These are phyloP conservation scores for Acorus calamus DNA, from an alignment of 106 monocot genomes.

Conservation along the genomic window DNA sequence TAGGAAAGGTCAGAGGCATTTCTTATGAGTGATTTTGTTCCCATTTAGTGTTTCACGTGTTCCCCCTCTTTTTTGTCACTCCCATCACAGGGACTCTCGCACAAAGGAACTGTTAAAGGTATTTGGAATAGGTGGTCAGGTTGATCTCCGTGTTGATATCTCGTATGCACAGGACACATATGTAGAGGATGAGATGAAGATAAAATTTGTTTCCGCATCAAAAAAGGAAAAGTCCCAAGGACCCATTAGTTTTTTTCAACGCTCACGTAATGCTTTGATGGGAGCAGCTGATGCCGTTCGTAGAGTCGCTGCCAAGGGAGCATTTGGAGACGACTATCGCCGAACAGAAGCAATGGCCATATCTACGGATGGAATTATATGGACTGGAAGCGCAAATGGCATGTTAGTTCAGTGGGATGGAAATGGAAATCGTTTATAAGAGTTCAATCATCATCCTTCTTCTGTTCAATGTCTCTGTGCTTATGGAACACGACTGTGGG, in stretches of 20 bases:
- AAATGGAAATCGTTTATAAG: conserved; percentile 68
- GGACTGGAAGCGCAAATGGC: conserved; percentile 87
- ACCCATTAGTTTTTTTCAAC: conserved; percentile 74
- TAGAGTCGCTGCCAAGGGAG: conserved; percentile 72
- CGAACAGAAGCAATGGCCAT: conserved; percentile 63
- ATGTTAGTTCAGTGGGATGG: conserved; percentile 86
- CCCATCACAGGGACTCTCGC: conserved; percentile 66
- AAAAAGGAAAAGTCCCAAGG: conserved; percentile 87
- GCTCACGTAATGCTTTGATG: conserved; percentile 84
- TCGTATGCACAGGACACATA: conserved; percentile 30
- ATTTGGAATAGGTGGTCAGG: conserved; percentile 75
- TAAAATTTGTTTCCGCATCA: conserved; percentile 46
- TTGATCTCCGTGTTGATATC: conserved; percentile 51
- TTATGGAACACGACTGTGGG: conserved; percentile 67
- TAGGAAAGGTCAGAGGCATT: neutral
- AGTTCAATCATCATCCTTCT: conserved; percentile 54
- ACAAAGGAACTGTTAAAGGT: conserved; percentile 88
- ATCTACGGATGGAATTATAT: conserved; percentile 65
- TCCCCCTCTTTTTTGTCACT: neutral
- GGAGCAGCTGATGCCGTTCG: conserved; percentile 94
- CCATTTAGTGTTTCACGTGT: neutral
- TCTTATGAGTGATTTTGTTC: neutral
- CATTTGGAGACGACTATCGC: conserved; percentile 70
- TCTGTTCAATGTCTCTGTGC: conserved; percentile 71
- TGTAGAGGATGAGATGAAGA: conserved; percentile 74